Evolutionary conservation across 1,284 basidiomycete species (phyloP), one percentile per base, ranked within the genome.

Genomic region (Ganoderma multipileum): DNA sequence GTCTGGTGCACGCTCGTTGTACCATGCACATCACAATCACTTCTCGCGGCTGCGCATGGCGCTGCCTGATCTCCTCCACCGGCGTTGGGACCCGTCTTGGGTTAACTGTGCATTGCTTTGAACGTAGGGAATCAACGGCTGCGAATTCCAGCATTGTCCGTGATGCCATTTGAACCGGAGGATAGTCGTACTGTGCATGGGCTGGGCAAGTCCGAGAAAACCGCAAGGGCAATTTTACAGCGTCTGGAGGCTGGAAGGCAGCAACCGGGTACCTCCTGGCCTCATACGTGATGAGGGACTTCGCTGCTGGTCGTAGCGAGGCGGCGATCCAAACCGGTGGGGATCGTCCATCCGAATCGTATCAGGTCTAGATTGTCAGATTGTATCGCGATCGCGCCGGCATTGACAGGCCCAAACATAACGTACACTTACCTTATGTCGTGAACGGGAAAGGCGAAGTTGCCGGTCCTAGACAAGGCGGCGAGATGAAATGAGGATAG

Each of bases 301-400:
- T 39, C 23, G 58, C 11, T 41, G 38, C 23, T 16, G 9, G n/a
- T 23, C 38, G 38, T 38, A 26, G 38, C 8, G 58, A 18, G 28
- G 36, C 28, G 39, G 30, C 16, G 61, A 58, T 52, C 65, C 36
- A n/a, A 62, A 26, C 60, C 28, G 38, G 61, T 33, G 61, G 61
- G 14, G 54, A 63, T 58, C 61, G 36, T 52, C 55, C 33, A 63
- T 67, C 61, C 61, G 23, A 14, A 57, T 66, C 30, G 60, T 54
- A 50, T 58, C 59, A 66, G 57, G 63, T 50, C 50, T 42, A 33
- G 38, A 20, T 11, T 23, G 52, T 39, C 39, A 66, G 60, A 66
- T 67, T 39, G 54, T 30, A 67, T 67, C 61, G 66, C 66, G 66
- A 67, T 67, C 50, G 54, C 60, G 65, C 65, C 52, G 38, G 26